phyloP scores from a whole-genome alignment of 352 stramenopile species.

The Phytophthora ramorum region DNA sequence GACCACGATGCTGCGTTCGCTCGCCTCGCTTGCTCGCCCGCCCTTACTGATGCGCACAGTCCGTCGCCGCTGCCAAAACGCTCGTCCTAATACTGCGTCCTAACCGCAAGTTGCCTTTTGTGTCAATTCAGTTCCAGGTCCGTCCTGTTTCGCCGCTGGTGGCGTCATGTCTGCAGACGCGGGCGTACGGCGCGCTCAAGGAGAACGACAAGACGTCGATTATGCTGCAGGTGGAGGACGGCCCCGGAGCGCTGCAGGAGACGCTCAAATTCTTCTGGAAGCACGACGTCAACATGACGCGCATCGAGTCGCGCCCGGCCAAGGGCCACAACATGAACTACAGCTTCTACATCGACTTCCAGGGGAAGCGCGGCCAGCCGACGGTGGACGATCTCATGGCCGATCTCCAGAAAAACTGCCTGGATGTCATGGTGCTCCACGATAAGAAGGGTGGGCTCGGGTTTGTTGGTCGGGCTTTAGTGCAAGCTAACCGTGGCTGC shows the following conservation, averaged over 20 bases:
- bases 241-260: conserved; percentile 92
- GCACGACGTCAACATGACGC: conserved; percentile 97
- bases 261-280: conserved; percentile 98
- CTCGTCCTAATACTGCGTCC: background rate
- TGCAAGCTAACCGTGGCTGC: conserved; percentile 1
- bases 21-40: conserved; percentile 19
- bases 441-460: conserved; percentile 88
- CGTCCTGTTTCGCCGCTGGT: conserved; percentile 14
- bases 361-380: conserved; percentile 83
- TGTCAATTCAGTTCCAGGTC: background rate
- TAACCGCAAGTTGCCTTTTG: background rate
- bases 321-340: conserved; percentile 86
- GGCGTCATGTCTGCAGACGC: conserved; percentile 16
- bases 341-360: conserved; percentile 95
- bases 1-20: conserved; percentile 27
- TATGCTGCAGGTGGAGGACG: conserved; percentile 77
- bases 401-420: conserved; percentile 86
- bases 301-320: conserved; percentile 95
- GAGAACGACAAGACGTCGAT: conserved; percentile 82
- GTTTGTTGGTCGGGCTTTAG: background rate
- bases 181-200: conserved; percentile 22
- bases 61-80: background rate
- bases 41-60: conserved; percentile 20
- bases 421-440: conserved; percentile 93
- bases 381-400: conserved; percentile 88